Conservation (phyloP, 352 stramenopile species). For the Blastocystis sp. region DNA sequence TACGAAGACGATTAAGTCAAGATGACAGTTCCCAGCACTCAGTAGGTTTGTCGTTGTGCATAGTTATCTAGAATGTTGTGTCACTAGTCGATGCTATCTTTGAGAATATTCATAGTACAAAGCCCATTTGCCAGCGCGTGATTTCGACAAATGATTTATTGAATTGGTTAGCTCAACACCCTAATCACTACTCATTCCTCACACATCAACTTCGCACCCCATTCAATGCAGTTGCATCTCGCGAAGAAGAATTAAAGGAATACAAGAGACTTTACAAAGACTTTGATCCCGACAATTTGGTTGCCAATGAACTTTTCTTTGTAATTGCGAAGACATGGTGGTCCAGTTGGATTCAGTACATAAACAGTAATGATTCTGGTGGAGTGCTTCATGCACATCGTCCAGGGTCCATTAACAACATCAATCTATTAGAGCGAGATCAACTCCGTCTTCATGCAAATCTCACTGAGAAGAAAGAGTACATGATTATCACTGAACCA, state of each 20-base stretch:
- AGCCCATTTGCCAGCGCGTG: not conserved
- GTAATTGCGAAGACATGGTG: constrained; percentile 47
- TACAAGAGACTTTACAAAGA: constrained; percentile 46
- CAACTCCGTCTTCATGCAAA: not conserved
- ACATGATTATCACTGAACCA: constrained; percentile 80
- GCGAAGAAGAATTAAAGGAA: constrained; percentile 43
- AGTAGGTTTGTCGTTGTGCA: not conserved
- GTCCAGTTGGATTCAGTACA: constrained; percentile 62
- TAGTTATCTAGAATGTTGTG: constrained; percentile 33
- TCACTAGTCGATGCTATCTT: constrained; percentile 28
- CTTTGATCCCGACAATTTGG: not conserved
- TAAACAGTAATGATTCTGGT: not conserved
- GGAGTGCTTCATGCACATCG: constrained; percentile 7
- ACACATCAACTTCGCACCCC: constrained; percentile 3
- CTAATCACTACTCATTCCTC: constrained; percentile 31
- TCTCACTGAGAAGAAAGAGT: constrained; percentile 73
- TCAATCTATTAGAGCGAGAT: constrained; percentile 30
- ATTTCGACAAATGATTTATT: constrained; percentile 54
- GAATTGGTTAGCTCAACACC: constrained; percentile 52
- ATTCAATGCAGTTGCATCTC: not conserved
- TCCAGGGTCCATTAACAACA: constrained; percentile 63
- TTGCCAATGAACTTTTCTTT: constrained; percentile 47
- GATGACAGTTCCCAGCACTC: constrained; percentile 31
- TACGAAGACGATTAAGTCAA: constrained; percentile 12
- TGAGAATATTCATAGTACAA: not conserved